These are phyloP conservation scores for Mycena vulgaris DNA, from an alignment of 768 basidiomycete genomes.

Conservation along the genomic window DNA sequence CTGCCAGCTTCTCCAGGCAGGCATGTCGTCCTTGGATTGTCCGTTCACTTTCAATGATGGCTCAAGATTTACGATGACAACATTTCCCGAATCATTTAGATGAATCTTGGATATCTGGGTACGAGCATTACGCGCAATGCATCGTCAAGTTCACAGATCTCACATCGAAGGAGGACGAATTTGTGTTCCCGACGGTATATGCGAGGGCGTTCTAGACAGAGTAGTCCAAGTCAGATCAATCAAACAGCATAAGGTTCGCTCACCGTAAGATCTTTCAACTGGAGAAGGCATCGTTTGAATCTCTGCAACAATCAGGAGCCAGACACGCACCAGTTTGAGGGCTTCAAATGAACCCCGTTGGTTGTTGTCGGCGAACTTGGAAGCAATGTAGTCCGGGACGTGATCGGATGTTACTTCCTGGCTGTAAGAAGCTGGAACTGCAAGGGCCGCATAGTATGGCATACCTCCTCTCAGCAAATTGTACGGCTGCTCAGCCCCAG, in stretches of 20 bases:
- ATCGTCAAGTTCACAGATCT: neutral
- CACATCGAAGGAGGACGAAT: slow-evolving; percentile 27
- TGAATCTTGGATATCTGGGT: slow-evolving; percentile 30
- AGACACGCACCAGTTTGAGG: slow-evolving; percentile 18
- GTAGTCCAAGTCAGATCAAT: neutral
- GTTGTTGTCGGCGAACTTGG: slow-evolving; percentile 29
- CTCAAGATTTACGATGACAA: slow-evolving; percentile 24
- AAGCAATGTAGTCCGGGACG: slow-evolving; percentile 27
- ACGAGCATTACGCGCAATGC: neutral
- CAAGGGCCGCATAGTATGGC: neutral
- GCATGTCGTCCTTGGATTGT: slow-evolving; percentile 27
- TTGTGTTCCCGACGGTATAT: slow-evolving; percentile 15
- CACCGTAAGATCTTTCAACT: slow-evolving; percentile 33
- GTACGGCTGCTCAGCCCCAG: slow-evolving; percentile 11
- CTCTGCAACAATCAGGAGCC: neutral
- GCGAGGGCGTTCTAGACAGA: slow-evolving; percentile 23
- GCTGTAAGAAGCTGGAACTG: neutral
- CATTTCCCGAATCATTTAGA: slow-evolving; percentile 24
- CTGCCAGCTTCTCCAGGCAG: slow-evolving; percentile 31
- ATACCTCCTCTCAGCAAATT: slow-evolving; percentile 28
- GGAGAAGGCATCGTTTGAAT: neutral
- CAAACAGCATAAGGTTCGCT: neutral
- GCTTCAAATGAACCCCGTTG: slow-evolving; percentile 27
- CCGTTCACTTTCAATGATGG: slow-evolving; percentile 3
- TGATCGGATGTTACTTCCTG: slow-evolving; percentile 28